Conservation (phyloP, 495 filamentous ascomycete species). For the Aspergillus saccharolyticus region DNA sequence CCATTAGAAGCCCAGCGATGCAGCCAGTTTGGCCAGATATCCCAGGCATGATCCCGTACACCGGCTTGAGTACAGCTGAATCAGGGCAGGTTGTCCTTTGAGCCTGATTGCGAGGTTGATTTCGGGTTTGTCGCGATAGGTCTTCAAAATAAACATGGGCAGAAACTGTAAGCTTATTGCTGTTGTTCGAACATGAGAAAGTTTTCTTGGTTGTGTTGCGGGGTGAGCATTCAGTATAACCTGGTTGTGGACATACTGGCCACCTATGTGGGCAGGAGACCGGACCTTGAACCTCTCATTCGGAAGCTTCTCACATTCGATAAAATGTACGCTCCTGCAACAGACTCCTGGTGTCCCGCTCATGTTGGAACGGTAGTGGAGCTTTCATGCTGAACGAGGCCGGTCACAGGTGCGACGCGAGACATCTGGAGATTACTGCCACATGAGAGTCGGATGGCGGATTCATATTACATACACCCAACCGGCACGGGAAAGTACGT, state of each 20-base stretch:
- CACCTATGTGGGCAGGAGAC: conserved; percentile 14
- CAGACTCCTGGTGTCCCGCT: neutral
- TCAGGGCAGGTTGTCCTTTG: too few species aligned
- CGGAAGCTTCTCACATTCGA: conserved; percentile 25
- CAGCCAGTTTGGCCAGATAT: too few species aligned
- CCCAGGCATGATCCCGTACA: too few species aligned
- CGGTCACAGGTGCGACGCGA: conserved; percentile 30
- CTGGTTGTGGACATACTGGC: conserved; percentile 31
- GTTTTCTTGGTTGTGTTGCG: too few species aligned
- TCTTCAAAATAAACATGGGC: too few species aligned
- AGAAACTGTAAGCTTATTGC: too few species aligned
- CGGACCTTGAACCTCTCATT: conserved; percentile 23
- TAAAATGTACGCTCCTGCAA: conserved; percentile 10
- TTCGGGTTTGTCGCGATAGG: too few species aligned
- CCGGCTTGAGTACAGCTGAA: too few species aligned
- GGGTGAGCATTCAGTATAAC: conserved; percentile 31
- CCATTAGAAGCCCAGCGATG: too few species aligned
- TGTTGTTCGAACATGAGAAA: too few species aligned
- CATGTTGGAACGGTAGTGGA: conserved; percentile 8
- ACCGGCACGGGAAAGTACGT: conserved; percentile 20
- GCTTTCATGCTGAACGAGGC: conserved; percentile 30
- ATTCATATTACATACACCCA: conserved; percentile 29
- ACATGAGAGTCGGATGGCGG: conserved; percentile 26
- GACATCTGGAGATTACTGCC: conserved; percentile 30
- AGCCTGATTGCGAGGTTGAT: too few species aligned